A percentile compares a stretch with the other conserved stretches of the same genome.
Conservation (phyloP, 805 yeast genomes). For the Ogataea paraovalis region DNA sequence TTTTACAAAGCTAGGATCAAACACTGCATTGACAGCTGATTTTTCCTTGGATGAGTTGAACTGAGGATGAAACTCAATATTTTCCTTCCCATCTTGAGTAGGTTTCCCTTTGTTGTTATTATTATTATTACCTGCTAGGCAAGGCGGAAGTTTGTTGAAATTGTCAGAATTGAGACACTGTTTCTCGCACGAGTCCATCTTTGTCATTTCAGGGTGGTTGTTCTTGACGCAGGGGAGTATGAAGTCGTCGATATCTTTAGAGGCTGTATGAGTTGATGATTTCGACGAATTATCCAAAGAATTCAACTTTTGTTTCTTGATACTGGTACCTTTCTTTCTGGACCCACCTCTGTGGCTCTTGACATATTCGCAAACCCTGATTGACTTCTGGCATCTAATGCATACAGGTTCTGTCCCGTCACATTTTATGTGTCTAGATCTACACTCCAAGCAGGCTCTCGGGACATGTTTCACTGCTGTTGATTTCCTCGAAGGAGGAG, state of each 20-base stretch:
- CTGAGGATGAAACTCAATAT: constrained; percentile 27
- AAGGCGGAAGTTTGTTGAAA: constrained; percentile 27
- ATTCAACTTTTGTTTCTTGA: constrained; percentile 21
- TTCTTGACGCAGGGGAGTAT: constrained; percentile 30
- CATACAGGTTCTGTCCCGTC: constrained; percentile 46
- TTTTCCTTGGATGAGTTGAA: constrained; percentile 30
- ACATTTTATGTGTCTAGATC: constrained; percentile 48
- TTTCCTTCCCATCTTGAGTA: constrained; percentile 2
- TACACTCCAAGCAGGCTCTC: constrained; percentile 49
- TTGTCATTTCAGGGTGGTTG: constrained; percentile 17
- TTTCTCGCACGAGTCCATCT: constrained; percentile 20
- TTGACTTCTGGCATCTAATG: constrained; percentile 34
- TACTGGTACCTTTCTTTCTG: constrained; percentile 42
- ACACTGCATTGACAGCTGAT: constrained; percentile 20
- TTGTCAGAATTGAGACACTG: constrained; percentile 27
- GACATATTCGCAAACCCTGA: constrained; percentile 42
- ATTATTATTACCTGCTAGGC: constrained; percentile 24
- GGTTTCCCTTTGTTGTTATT: too few species aligned
- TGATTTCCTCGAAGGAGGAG: constrained; percentile 2
- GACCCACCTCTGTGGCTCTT: constrained; percentile 53
- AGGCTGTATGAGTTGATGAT: background rate
- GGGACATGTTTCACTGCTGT: constrained; percentile 36
- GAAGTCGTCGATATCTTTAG: constrained; percentile 14
- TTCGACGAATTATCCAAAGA: background rate
- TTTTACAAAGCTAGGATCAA: constrained; percentile 19